Base-by-base conservation (phyloP, 306 rosid species). In the Glycine tomentella region DNA sequence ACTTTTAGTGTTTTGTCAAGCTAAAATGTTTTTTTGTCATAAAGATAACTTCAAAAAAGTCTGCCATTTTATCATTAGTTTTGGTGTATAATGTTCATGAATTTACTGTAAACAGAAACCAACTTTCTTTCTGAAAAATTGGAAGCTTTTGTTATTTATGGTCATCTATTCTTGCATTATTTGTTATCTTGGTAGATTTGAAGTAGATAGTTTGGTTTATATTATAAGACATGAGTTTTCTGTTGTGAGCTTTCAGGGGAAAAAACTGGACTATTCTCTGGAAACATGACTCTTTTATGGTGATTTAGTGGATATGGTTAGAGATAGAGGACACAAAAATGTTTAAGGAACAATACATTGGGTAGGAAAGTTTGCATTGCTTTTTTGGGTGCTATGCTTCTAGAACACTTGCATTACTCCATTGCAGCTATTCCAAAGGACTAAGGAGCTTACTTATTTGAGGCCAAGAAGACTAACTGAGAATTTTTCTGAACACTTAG, bases 361-460 rank as follows among this genome's bases (percentile, higher is more conserved):
- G 49, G 40, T 51, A n/a, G n/a, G n/a, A n/a, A n/a, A n/a, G n/a
- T n/a, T n/a, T n/a, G n/a, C n/a, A n/a, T n/a, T n/a, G n/a, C n/a
- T n/a, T n/a, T n/a, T n/a, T n/a, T 40, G 34, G 49, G 40, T 51
- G 66, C 81, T 75, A 51, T 68, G 84, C 55, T 75, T 79, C 40
- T 40, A 10, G 42, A 17, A 68, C 51, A 36, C 40, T 33, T 13
- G 9, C 36, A 40, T 51, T 69, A 69, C 71, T 56, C 25, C 74
- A 53, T 50, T 53, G 79, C 38, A 68, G 59, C 25, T 76, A 8
- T 59, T 76, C 61, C 3, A 17, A 25, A 13, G 71, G 61, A 78
- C 20, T 4, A 13, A 31, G 74, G 61, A 74, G 72, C 52, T 65
- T 7, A 36, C 34, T 74, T 65, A 46, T 66, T 78, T 78, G 61